Base-by-base conservation (phyloP, 192 early-diverging fungal genomes). In the Rhizoclosmatium sp. region DNA sequence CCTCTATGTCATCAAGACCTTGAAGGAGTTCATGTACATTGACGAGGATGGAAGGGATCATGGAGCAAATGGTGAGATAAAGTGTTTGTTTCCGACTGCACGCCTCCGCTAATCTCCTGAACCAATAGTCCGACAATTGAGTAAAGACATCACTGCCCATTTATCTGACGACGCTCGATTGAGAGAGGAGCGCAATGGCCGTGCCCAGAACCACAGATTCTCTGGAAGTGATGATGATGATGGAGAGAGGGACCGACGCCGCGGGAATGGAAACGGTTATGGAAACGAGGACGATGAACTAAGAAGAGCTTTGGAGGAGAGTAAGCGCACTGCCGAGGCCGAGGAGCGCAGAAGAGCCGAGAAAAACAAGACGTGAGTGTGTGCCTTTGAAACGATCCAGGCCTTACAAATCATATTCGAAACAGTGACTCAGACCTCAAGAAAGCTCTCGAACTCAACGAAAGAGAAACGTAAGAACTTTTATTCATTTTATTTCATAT, bases 1-100 rank as follows among this genome's bases (percentile, higher is more conserved):
- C 83, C 61, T 96, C 7, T 94, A 95, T 77, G 88, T 98, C 56
- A 94, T 99, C 75, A 98, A 96, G 83, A 99, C 98, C 3, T 86
- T 98, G 75, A 94, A 93, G 68, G 98, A 99, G 86, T 99, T 98
- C 84, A 96, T 98, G 80, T 93, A 94, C 84, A 89, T 96, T 64
- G 96, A 98, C 82, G 97, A 99, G 39, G 87, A 92, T 61, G 95
- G 95, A 47, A 90, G 88, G 75, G 98, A 99, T 82, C 94, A 95
- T 85, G 98, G 98, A 4, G 87, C 87, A 2, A 96, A 97, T 82
- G 93, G 95, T 96, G 76, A 42, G 65, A 41, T 45, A 54, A 54
- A 16, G 51, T 54, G 51, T 7, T 54, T 7, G 16, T 12, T 54
- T 54, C 16, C 9, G 51, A 54, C 51, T 12, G 51, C 51, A 54